Evolutionary conservation across 2,329 filamentous ascomycete species (phyloP), one percentile per base, ranked within the genome.

Genomic region (Fusarium palustre): DNA sequence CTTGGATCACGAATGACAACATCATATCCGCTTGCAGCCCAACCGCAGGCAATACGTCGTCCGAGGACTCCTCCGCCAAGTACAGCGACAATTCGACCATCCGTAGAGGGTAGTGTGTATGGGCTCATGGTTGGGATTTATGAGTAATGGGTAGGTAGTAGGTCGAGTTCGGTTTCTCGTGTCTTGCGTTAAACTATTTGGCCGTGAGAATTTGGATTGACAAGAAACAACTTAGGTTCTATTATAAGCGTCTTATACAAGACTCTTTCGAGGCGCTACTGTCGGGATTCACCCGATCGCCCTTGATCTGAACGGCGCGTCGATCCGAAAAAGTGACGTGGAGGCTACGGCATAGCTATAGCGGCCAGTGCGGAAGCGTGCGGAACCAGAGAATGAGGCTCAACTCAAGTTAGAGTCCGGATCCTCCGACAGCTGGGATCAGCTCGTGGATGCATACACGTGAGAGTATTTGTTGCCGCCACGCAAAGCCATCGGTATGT

Each of bases 1-100:
- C 49, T 63, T 7, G 60, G 58, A 28, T 63, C 60, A 0, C 60
- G 49, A 8, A 63, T 57, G 8, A 63, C 4, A 34, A 63, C 60
- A 2, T 63, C 42, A 15, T 56, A 63, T 24, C 60, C 49, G 13
- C 60, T 63, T 43, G 60, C 60, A 38, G 25, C 58, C 60, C 60
- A 63, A 3, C 58, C 60, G 1, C 60, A 63, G 5, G 58, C 60
- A 3, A 63, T 63, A 0, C 60, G 58, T 1, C 60, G 60, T 2
- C 60, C 60, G 1, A 63, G 42, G 0, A 63, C 60, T 2, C 60
- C 60, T 4, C 58, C 60, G 4, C 58, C 60, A 1, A 63, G 60
- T 5, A 63, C 20, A 1, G 36, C 16, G 10, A 63, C 58, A 0
- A n/a, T 48, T 4, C 60, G 49, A 0, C 36, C 36, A 0, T 33